These are phyloP conservation scores for Neonectria sp. DNA, from an alignment of 2,329 filamentous ascomycete genomes.

Conservation along the genomic window DNA sequence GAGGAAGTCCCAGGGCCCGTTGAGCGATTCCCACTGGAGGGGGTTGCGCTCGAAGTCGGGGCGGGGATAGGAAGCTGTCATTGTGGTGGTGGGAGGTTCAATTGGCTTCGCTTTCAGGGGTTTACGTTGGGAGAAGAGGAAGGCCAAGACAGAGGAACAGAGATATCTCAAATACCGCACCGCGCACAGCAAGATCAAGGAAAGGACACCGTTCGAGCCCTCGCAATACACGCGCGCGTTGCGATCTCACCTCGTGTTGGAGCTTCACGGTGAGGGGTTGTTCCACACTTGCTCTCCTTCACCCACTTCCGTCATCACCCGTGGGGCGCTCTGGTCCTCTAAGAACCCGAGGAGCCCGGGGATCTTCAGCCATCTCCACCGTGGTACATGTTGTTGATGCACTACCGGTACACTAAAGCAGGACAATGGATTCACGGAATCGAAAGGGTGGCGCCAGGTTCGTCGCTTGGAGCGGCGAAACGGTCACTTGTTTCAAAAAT, in stretches of 20 bases:
- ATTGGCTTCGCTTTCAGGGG: neutral
- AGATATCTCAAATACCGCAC: neutral
- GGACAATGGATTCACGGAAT: neutral
- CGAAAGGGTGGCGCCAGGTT: neutral
- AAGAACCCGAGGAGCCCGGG: neutral
- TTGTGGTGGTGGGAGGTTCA: conserved; percentile 20
- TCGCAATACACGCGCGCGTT: neutral
- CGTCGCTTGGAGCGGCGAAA: conserved; percentile 6
- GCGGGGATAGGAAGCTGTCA: conserved; percentile 67
- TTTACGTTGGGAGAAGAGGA: neutral
- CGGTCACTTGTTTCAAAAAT: neutral
- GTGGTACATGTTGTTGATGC: neutral
- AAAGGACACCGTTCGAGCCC: neutral
- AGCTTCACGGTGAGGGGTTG: conserved; percentile 1
- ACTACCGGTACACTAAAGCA: neutral
- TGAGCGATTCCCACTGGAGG: conserved; percentile 72
- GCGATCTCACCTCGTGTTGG: neutral
- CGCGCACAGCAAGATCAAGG: neutral
- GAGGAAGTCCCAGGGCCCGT: conserved; percentile 75
- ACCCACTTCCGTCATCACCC: neutral
- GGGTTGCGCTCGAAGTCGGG: conserved; percentile 73
- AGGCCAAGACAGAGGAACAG: neutral
- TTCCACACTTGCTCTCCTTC: neutral
- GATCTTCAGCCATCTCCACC: conserved; percentile 8
- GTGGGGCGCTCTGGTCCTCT: conserved; percentile 1